These are phyloP conservation scores for Malassezia brasiliensis DNA, from an alignment of 1,284 basidiomycete species.

Conservation along the genomic window DNA sequence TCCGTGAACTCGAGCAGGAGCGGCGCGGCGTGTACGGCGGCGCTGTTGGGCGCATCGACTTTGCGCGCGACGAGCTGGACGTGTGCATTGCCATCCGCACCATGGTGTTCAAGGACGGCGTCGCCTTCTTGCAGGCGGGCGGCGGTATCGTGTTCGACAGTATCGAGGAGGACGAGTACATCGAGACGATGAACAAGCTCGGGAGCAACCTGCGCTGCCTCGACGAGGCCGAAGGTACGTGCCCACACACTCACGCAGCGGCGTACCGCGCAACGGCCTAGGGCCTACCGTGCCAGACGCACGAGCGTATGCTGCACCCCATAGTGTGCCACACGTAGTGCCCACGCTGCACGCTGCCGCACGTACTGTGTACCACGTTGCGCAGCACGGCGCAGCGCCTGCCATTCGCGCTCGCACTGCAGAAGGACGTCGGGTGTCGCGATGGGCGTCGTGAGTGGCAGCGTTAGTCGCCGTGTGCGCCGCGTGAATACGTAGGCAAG, in stretches of 20 bases:
- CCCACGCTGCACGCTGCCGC: too few relatives aligned
- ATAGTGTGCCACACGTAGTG: too few relatives aligned
- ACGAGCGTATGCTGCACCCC: too few relatives aligned
- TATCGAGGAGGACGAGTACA: constrained; percentile 90
- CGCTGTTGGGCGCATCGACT: constrained; percentile 93
- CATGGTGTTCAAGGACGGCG: constrained; percentile 90
- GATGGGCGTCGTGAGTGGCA: background rate
- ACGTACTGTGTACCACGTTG: background rate
- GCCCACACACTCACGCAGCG: background rate
- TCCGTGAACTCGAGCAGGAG: constrained; percentile 78
- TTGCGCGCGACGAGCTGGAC: constrained; percentile 88
- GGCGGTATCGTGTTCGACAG: constrained; percentile 97
- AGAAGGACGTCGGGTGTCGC: background rate
- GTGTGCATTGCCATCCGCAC: constrained; percentile 98
- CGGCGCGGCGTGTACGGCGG: constrained; percentile 91
- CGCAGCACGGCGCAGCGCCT: background rate
- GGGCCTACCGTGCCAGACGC: background rate
- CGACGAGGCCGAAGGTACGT: constrained; percentile 62
- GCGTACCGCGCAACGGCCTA: background rate
- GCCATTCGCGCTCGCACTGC: background rate
- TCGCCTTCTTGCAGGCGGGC: constrained; percentile 79
- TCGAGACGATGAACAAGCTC: constrained; percentile 92
- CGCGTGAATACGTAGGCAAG: background rate
- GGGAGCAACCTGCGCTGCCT: constrained; percentile 76
- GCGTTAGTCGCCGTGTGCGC: background rate